Conservation (phyloP, 371 early-diverging fungal species). For the Coemansia sp. region DNA sequence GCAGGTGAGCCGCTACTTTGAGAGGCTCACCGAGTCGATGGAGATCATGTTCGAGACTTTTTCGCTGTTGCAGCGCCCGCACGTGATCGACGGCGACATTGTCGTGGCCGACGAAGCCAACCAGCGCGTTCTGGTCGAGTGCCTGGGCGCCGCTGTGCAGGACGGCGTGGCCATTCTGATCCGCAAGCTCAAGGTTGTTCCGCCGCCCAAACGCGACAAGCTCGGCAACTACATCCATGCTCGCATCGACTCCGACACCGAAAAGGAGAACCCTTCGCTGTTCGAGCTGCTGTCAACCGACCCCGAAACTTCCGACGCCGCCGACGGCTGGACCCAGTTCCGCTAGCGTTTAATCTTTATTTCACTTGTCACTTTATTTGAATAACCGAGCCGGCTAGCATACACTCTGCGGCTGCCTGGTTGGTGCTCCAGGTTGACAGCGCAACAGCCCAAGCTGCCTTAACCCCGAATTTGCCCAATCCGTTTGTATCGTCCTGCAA, state of each 20-base stretch:
- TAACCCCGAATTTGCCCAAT: too few species aligned
- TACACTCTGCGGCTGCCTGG: too few species aligned
- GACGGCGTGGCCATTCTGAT: conserved; percentile 42
- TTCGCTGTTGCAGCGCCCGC: conserved; percentile 35
- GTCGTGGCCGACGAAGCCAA: conserved; percentile 23
- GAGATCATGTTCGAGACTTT: conserved; percentile 43
- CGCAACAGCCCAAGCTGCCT: too few species aligned
- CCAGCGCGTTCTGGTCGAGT: conserved; percentile 29
- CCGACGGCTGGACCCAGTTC: conserved; percentile 21
- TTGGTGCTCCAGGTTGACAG: too few species aligned
- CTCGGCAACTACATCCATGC: conserved; percentile 14
- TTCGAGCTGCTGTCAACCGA: conserved; percentile 25
- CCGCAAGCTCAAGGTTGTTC: conserved; percentile 13
- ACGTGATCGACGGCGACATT: conserved; percentile 35
- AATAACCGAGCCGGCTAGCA: too few species aligned
- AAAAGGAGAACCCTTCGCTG: conserved; percentile 28
- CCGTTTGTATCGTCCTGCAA: too few species aligned
- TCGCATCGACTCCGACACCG: conserved; percentile 3
- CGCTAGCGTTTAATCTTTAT: conserved; percentile 1
- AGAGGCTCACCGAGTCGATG: conserved; percentile 24
- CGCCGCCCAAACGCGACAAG: conserved; percentile 17
- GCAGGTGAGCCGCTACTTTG: conserved; percentile 28
- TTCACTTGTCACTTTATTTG: neutral
- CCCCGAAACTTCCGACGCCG: conserved; percentile 28
- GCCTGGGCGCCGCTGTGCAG: conserved; percentile 38